Base-by-base conservation (phyloP, 352 stramenopile species). In the Globisporangium polare region DNA sequence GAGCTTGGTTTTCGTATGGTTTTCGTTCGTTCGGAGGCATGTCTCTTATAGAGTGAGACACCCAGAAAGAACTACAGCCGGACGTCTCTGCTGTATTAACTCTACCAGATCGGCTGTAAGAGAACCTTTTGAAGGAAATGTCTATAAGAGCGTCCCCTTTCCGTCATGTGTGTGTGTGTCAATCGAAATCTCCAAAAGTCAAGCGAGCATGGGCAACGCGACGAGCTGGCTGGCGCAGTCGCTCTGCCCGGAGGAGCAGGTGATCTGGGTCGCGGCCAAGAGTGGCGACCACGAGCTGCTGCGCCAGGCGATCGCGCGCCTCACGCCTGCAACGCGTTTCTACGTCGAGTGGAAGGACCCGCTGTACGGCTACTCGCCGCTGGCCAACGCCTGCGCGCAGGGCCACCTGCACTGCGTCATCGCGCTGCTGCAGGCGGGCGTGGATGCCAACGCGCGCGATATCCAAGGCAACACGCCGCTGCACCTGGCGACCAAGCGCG, bases 211-310 rank as follows among this genome's bases (percentile, higher is more conserved):
- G 84, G 84, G 84, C 29, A 92, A 92, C 63, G 66, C 80, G 20
- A 77, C 82, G 63, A 89, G 78, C 60, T 94, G 84, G 84, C 47
- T 92, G 45, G 55, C 84, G 60, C 80, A 90, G 74, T 77, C 71
- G 35, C 68, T 94, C 42, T 91, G 77, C 31, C 84, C 83, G 2
- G 71, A 81, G 57, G 84, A 93, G 71, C 84, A 95, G 62, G 70
- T 78, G 50, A 58, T 92, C 31, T 95, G 85, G 83, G 60, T 90
- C 13, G 81, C 78, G 12, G 84, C 84, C 60, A 92, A 91, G 72
- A 83, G 68, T 56, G 85, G 86, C 27, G 80, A 94, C 67, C 42
- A 78, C 24, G 66, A 67, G 2, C 60, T 74, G 26, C 58, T 95
- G 37, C 76, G 78, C 41, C 56, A 71, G 33, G 80, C 74, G 41